Conservation (phyloP, 768 basidiomycete genomes). For the Tubosaeta sp. region DNA sequence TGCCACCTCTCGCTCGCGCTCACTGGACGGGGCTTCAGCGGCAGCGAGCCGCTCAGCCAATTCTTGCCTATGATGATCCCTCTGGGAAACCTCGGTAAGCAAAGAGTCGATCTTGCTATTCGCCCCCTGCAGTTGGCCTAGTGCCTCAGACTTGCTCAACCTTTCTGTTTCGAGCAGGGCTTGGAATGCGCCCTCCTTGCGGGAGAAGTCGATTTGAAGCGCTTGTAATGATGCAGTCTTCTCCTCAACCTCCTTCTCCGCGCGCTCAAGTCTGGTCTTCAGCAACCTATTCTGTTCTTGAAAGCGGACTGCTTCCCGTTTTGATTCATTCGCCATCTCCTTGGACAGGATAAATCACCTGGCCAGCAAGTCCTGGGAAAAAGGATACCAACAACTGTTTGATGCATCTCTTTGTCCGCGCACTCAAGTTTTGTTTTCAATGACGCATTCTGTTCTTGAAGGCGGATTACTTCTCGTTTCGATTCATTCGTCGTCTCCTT, state of each 20-base stretch:
- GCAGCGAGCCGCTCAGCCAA: constrained; percentile 19
- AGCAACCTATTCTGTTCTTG: constrained; percentile 21
- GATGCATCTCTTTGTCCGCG: constrained; percentile 8
- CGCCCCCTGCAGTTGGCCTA: constrained; percentile 13
- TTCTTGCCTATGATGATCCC: constrained; percentile 18
- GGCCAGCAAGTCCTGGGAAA: too few relatives aligned
- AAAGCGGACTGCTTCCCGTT: constrained; percentile 14
- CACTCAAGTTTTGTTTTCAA: constrained; percentile 15
- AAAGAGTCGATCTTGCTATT: constrained; percentile 21
- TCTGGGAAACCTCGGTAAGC: constrained; percentile 18
- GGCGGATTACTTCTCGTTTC: constrained; percentile 12
- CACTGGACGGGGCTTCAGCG: constrained; percentile 20
- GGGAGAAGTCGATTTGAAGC: constrained; percentile 23
- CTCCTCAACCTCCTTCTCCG: constrained; percentile 6
- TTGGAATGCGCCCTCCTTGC: constrained; percentile 23
- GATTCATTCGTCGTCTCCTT: constrained; percentile 18
- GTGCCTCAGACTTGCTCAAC: constrained; percentile 16
- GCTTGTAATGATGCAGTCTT: constrained; percentile 10
- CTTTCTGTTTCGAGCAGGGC: constrained; percentile 24
- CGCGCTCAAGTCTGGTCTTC: constrained; percentile 11
- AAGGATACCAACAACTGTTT: constrained; percentile 13
- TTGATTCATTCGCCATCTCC: constrained; percentile 15
- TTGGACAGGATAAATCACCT: constrained; percentile 4
- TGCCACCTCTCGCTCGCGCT: constrained; percentile 28
- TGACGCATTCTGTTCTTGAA: constrained; percentile 20